Evolutionary conservation across 2,329 filamentous ascomycete genomes (phyloP), one percentile per base, ranked within the genome.

Genomic region (Raffaelea albimanens): DNA sequence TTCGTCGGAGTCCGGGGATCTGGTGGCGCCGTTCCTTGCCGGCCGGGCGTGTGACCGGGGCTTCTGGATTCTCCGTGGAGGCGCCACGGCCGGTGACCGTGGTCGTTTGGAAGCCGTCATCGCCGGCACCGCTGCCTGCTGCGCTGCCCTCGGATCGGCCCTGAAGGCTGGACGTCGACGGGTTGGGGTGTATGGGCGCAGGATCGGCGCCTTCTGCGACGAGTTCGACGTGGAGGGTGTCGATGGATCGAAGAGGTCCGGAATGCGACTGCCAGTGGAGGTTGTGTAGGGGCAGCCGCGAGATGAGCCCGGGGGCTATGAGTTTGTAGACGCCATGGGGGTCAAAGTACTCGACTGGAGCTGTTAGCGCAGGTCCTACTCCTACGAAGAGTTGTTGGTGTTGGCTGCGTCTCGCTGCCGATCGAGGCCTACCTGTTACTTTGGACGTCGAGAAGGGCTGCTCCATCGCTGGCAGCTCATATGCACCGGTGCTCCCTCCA

Each of bases 201-300:
- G 40, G n/a, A 4, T 80, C 62, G 59, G 71, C 65, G 58, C 67
- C 71, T 64, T 78, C 70, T 8, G 83, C 76, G n/a, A 90, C 72
- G 50, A 97, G 81, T 52, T 95, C 89, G 58, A 97, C 80, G 60
- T 96, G 88, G 38, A 98, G 78, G 13, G 88, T 90, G 59, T 89
- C 85, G 63, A 98, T 98, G 14, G 93, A 96, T 55, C 93, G 85
- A 33, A 97, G 70, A 2, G 93, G 93, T 1, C 93, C 85, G 23
- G 85, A 84, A 52, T 94, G 87, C 14, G 93, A 95, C 64, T 97
- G 94, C 93, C 93, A 98, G 61, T 97, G 88, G 41, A 98, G 80
- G 59, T 97, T 94, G 54, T 83, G 85, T 34, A 98, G 74, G 31
- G 93, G 93, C 0, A 97, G 75, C 47, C 87, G 84, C 39, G 85